phyloP scores from a whole-genome alignment of 1,284 basidiomycete species.

The Hypsizygus ulmarius region DNA sequence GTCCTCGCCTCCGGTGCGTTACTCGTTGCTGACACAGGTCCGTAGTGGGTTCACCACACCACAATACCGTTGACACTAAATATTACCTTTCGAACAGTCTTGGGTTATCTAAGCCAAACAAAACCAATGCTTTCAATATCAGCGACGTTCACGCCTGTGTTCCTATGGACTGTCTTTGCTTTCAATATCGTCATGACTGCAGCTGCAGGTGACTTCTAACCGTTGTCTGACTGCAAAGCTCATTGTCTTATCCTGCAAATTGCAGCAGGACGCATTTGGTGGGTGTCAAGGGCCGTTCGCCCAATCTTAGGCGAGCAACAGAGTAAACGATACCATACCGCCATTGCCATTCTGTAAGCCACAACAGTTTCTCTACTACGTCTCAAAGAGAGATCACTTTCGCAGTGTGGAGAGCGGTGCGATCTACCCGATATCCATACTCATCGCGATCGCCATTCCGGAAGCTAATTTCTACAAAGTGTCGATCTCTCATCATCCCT shows the following conservation, averaged over 20 bases:
- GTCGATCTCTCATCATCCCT: background rate
- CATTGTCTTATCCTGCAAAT: background rate
- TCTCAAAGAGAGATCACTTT: background rate
- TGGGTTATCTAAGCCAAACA: conserved; percentile 22
- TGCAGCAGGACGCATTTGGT: conserved; percentile 29
- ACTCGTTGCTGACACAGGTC: conserved; percentile 25
- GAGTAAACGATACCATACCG: conserved; percentile 22
- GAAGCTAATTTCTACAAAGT: conserved; percentile 6
- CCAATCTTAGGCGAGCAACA: conserved; percentile 22
- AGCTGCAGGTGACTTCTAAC: conserved; percentile 18
- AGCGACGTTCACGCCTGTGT: conserved; percentile 17
- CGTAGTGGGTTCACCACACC: background rate
- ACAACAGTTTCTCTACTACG: background rate
- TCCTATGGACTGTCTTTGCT: conserved; percentile 24
- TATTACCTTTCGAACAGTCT: conserved; percentile 18
- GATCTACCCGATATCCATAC: conserved; percentile 12
- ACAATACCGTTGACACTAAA: background rate
- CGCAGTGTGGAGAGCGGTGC: conserved; percentile 16
- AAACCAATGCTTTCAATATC: conserved; percentile 6
- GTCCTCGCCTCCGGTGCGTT: conserved; percentile 18
- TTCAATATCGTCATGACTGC: conserved; percentile 26
- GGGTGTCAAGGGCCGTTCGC: conserved; percentile 25
- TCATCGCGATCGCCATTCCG: conserved; percentile 9
- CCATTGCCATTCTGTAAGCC: conserved; percentile 23
- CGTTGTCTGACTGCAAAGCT: background rate